Percentiles rank a stretch among this genome's conserved stretches.
Conservation (phyloP, 176 grass and related monocot species). For the Poa annua region DNA sequence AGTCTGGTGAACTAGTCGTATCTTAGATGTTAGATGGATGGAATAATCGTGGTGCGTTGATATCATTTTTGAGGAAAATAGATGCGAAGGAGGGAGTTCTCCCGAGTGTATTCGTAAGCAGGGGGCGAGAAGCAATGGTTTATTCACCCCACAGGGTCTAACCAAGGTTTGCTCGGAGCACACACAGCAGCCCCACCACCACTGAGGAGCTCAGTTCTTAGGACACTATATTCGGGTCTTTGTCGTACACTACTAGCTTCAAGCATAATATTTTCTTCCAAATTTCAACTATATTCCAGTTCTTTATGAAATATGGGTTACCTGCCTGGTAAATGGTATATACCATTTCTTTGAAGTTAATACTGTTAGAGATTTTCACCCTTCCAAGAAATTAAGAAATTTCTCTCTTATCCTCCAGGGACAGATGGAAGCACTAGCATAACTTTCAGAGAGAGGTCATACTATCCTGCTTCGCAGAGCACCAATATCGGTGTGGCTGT, state of each 20-base stretch:
- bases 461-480: constrained; percentile 47
- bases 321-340: background rate
- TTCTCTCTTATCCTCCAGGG: constrained; percentile 10
- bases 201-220: constrained; percentile 2
- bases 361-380: constrained; percentile 12
- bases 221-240: background rate
- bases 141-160: background rate
- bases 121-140: background rate
- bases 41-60: background rate
- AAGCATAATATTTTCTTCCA: background rate
- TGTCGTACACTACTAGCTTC: background rate
- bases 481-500: constrained; percentile 45
- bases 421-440: constrained; percentile 35
- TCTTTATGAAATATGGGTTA: constrained; percentile 17
- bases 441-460: constrained; percentile 47
- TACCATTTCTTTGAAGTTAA: background rate
- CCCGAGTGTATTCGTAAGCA: background rate
- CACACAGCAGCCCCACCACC: background rate
- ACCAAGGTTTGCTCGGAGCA: background rate
- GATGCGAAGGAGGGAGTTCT: background rate
- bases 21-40: constrained; percentile 20
- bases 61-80: constrained; percentile 4
- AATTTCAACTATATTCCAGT: background rate
- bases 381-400: constrained; percentile 23
- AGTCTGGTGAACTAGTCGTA: constrained; percentile 7